phyloP scores from a whole-genome alignment of 225 moss, liverwort and hornwort species.

The Asterella californica region DNA sequence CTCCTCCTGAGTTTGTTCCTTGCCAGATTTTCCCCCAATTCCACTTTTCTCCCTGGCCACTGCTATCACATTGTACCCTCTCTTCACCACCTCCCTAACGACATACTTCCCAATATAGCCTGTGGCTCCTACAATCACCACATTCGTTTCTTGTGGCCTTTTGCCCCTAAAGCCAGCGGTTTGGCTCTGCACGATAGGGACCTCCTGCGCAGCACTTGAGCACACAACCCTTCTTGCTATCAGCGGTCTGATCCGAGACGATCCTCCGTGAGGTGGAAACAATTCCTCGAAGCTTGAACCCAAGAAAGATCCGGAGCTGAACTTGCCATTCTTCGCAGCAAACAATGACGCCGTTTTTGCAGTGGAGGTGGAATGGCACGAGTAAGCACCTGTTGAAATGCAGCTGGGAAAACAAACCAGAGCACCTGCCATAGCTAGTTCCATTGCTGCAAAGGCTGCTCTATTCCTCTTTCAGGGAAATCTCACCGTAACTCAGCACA shows the following conservation, averaged over 20 bases:
- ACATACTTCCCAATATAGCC: slow-evolving; percentile 97
- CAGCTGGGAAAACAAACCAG: slow-evolving; percentile 5
- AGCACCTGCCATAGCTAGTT: slow-evolving; percentile 20
- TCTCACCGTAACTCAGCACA: background rate
- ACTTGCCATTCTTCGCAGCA: background rate
- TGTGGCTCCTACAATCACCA: slow-evolving; percentile 70
- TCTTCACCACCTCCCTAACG: slow-evolving; percentile 84
- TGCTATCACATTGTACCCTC: slow-evolving; percentile 80
- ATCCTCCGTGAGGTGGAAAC: background rate
- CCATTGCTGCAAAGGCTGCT: background rate
- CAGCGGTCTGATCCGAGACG: background rate
- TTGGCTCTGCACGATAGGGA: background rate
- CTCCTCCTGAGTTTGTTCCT: slow-evolving; percentile 49
- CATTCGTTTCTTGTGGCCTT: slow-evolving; percentile 42
- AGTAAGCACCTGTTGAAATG: background rate
- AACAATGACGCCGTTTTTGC: background rate
- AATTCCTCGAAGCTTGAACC: slow-evolving; percentile 7
- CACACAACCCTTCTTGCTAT: background rate
- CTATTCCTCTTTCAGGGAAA: background rate
- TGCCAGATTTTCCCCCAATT: slow-evolving; percentile 65
- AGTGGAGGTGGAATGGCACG: background rate
- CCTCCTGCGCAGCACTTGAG: background rate
- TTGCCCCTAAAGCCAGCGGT: slow-evolving; percentile 30
- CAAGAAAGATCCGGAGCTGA: slow-evolving; percentile 9
- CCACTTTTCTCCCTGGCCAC: slow-evolving; percentile 88